Evolutionary conservation across 2,329 filamentous ascomycete species (phyloP).

Genomic region (Claviceps digitariae): DNA sequence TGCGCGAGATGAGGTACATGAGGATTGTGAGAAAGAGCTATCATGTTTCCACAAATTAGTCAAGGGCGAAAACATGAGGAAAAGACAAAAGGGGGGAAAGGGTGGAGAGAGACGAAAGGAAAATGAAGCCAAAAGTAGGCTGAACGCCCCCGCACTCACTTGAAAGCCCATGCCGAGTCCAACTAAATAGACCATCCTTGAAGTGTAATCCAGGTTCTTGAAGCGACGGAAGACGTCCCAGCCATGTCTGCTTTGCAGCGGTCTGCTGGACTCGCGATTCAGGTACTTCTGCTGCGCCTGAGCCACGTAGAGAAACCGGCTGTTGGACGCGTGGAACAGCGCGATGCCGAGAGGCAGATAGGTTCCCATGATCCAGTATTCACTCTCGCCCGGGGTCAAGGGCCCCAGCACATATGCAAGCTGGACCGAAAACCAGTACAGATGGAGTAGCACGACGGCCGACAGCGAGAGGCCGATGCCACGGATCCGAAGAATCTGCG

Average conservation of each 20-base stretch:
- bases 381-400: slow-evolving; percentile 31
- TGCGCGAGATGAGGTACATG: slow-evolving; percentile 42
- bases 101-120: background rate
- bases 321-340: slow-evolving; percentile 51
- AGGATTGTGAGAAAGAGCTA: slow-evolving; percentile 44
- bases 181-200: slow-evolving; percentile 33
- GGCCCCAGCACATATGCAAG: slow-evolving; percentile 22
- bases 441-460: slow-evolving; percentile 25
- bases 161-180: slow-evolving; percentile 41
- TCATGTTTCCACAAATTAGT: background rate
- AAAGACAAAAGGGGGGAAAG: background rate
- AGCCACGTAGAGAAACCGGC: slow-evolving; percentile 43
- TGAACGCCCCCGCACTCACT: slow-evolving; percentile 23
- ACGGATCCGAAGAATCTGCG: slow-evolving; percentile 25
- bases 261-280: background rate
- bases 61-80: background rate
- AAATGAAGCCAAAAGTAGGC: background rate
- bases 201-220: slow-evolving; percentile 25
- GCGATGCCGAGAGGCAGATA: slow-evolving; percentile 51
- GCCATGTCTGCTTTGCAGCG: slow-evolving; percentile 8
- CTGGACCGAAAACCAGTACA: slow-evolving; percentile 28
- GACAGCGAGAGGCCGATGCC: slow-evolving; percentile 26
- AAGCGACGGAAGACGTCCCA: slow-evolving; percentile 16
- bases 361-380: slow-evolving; percentile 54
- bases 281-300: slow-evolving; percentile 29